phyloP scores from a whole-genome alignment of 192 early-diverging fungal genomes.

The Coemansia sp. region DNA sequence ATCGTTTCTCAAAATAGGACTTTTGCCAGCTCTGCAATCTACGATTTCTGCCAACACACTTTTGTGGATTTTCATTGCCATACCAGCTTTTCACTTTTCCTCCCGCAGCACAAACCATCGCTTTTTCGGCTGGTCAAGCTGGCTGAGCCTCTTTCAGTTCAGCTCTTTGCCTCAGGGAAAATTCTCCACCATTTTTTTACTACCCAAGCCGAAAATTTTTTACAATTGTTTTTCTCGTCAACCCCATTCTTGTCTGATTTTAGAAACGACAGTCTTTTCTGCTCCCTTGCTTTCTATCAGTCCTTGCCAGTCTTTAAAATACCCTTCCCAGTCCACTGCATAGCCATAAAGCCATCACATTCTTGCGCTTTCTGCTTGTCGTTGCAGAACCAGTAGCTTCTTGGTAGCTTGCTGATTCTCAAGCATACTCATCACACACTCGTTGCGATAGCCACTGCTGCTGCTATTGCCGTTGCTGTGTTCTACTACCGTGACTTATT shows the following conservation, averaged over 20 bases:
- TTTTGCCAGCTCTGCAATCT: background rate
- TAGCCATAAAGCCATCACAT: background rate
- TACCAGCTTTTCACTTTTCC: constrained; percentile 1
- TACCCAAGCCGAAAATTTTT: background rate
- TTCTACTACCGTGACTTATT: constrained; percentile 8
- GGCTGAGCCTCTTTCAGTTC: constrained; percentile 1
- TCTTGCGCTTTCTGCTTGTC: background rate
- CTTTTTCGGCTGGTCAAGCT: background rate
- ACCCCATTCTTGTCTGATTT: background rate
- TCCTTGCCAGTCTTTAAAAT: background rate
- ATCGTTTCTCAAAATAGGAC: background rate
- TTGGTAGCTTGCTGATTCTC: background rate
- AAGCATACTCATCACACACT: background rate
- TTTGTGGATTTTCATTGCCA: constrained; percentile 23
- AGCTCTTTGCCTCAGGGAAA: background rate
- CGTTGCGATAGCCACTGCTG: background rate
- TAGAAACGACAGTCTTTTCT: constrained; percentile 3
- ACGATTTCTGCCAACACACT: constrained; percentile 10
- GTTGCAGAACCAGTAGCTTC: background rate
- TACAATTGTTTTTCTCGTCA: background rate
- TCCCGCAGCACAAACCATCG: constrained; percentile 1
- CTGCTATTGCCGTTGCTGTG: background rate
- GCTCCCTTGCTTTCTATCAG: background rate
- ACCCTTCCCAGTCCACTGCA: background rate
- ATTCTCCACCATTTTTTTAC: background rate